A percentile compares a stretch with the other conserved stretches of the same genome.
Evolutionary conservation across 768 basidiomycete genomes (phyloP).

Genomic region (Hypholoma fasciculare): DNA sequence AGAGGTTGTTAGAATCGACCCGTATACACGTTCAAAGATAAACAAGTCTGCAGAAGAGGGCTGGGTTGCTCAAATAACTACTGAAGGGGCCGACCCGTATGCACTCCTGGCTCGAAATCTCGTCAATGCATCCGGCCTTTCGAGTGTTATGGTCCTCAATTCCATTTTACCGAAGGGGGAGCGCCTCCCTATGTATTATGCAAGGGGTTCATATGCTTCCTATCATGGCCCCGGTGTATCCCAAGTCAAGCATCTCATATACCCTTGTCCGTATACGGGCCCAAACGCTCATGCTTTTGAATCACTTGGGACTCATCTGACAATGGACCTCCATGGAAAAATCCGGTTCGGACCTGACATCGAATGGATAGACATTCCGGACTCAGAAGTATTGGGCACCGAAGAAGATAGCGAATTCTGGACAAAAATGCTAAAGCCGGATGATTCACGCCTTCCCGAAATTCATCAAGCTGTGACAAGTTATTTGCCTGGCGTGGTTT

Average conservation of each 20-base stretch:
- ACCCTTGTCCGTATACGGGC: conserved; percentile 81
- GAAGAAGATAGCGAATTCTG: conserved; percentile 73
- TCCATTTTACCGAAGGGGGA: conserved; percentile 55
- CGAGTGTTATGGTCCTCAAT: conserved; percentile 70
- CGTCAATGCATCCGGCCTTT: conserved; percentile 83
- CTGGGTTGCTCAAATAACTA: conserved; percentile 86
- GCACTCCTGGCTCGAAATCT: conserved; percentile 73
- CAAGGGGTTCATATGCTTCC: conserved; percentile 83
- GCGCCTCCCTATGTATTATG: conserved; percentile 77
- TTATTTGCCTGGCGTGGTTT: conserved; percentile 67
- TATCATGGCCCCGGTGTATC: conserved; percentile 81
- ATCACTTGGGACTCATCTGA: conserved; percentile 90
- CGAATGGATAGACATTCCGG: conserved; percentile 74
- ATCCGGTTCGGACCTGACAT: conserved; percentile 93
- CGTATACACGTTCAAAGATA: conserved; percentile 31
- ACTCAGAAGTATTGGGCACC: conserved; percentile 26
- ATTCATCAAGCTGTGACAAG: conserved; percentile 74
- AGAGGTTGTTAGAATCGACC: conserved; percentile 84
- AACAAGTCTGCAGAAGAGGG: conserved; percentile 47
- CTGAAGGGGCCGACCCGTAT: conserved; percentile 50
- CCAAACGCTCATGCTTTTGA: conserved; percentile 66
- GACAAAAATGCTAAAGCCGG: conserved; percentile 62
- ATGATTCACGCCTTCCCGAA: conserved; percentile 55
- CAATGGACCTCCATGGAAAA: conserved; percentile 81
- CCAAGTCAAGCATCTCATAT: conserved; percentile 75